These are phyloP conservation scores for Lepidium didymum DNA, from an alignment of 345 rosid species.

Conservation along the genomic window DNA sequence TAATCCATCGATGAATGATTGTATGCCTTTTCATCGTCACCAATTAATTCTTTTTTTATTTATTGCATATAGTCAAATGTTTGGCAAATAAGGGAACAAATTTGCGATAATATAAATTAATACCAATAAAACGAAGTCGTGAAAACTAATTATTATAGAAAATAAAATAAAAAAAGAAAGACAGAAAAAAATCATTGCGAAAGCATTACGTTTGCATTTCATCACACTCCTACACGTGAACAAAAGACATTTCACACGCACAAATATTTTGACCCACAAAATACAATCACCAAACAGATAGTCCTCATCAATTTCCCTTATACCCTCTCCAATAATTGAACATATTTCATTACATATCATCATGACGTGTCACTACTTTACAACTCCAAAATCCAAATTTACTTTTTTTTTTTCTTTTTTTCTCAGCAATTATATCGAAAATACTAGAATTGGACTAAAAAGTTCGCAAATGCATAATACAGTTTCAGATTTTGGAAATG, in stretches of 20 bases:
- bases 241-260: slow-evolving; percentile 6
- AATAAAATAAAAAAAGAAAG: background rate
- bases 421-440: no score
- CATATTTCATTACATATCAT: background rate
- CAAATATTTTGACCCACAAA: slow-evolving; percentile 5
- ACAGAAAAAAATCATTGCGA: slow-evolving; percentile 5
- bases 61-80: background rate
- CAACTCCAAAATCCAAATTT: no score
- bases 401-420: no score
- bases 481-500: no score
- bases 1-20: slow-evolving; percentile 20
- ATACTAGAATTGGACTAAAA: no score
- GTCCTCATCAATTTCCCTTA: background rate
- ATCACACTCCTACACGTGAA: slow-evolving; percentile 17
- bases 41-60: background rate
- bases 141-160: background rate
- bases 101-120: background rate
- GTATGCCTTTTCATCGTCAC: background rate
- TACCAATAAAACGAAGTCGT: background rate
- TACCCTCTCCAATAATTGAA: slow-evolving; percentile 19
- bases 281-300: slow-evolving; percentile 2
- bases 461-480: no score
- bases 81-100: background rate
- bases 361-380: background rate
- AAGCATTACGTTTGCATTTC: slow-evolving; percentile 32